These are phyloP conservation scores for Trichoderma sp. DNA, from an alignment of 2,329 filamentous ascomycete genomes.

Conservation along the genomic window DNA sequence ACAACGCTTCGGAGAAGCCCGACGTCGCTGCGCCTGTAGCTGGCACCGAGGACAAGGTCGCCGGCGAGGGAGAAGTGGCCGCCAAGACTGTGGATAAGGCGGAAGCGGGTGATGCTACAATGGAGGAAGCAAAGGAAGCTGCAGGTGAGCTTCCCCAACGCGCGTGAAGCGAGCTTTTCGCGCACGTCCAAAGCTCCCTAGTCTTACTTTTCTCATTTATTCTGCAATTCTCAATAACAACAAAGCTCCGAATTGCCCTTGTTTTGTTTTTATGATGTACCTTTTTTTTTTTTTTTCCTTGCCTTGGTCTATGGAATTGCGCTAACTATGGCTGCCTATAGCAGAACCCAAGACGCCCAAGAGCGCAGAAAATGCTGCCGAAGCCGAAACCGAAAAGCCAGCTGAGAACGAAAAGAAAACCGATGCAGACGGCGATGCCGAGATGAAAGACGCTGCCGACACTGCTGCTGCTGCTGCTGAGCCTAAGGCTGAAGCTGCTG, in stretches of 20 bases:
- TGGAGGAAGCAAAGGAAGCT: constrained; percentile 35
- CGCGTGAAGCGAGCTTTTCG: constrained; percentile 14
- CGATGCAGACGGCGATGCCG: constrained; percentile 48
- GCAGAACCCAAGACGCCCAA: constrained; percentile 36
- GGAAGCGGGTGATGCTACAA: constrained; percentile 30
- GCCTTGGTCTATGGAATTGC: neutral
- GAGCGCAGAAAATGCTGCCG: constrained; percentile 36
- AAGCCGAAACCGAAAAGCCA: constrained; percentile 36
- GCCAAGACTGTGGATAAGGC: constrained; percentile 32
- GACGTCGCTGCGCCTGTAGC: constrained; percentile 38
- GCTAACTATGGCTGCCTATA: constrained; percentile 34
- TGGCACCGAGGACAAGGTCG: constrained; percentile 36
- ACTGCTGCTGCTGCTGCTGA: constrained; percentile 35
- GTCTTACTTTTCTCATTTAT: neutral
- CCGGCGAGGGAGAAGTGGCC: constrained; percentile 30
- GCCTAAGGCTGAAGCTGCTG: constrained; percentile 33
- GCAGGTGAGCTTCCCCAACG: constrained; percentile 36
- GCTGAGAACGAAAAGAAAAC: constrained; percentile 33
- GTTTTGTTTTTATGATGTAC: neutral
- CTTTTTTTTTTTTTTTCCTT: neutral
- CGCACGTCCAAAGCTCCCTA: constrained; percentile 10
- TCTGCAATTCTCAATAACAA: neutral
- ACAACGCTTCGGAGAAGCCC: constrained; percentile 42
- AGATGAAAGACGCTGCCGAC: constrained; percentile 51
- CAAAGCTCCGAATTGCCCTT: neutral